phyloP scores from a whole-genome alignment of 805 yeast genomes.

The Pichia occidentalis region DNA sequence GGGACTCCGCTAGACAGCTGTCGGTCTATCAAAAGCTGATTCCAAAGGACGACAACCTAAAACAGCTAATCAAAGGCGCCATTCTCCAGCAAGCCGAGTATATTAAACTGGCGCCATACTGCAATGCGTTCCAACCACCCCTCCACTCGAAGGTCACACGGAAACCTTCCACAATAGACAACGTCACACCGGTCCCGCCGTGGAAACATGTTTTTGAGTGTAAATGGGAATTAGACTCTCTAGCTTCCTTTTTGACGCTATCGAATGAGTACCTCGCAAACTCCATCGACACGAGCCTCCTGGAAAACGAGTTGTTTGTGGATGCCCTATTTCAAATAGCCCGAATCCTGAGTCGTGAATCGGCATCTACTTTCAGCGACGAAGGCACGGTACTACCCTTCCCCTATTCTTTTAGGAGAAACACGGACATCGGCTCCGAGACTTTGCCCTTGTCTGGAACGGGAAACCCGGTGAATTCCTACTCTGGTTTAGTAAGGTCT shows the following conservation, averaged over 20 bases:
- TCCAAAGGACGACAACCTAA: conserved; percentile 42
- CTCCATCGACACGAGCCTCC: conserved; percentile 43
- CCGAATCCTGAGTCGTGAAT: conserved; percentile 50
- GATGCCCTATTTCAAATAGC: conserved; percentile 48
- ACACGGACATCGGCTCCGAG: conserved; percentile 72
- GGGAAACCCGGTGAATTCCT: conserved; percentile 75
- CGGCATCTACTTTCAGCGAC: conserved; percentile 51
- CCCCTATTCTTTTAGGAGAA: conserved; percentile 63
- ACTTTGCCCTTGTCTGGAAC: conserved; percentile 72
- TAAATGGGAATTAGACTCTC: conserved; percentile 80
- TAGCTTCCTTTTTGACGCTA: conserved; percentile 74
- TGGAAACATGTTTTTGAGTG: conserved; percentile 78
- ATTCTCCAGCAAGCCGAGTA: conserved; percentile 71
- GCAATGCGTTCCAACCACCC: conserved; percentile 92
- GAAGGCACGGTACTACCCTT: conserved; percentile 43
- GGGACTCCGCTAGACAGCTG: conserved; percentile 82
- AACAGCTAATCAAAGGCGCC: conserved; percentile 63
- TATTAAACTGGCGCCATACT: conserved; percentile 61
- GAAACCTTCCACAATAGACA: conserved; percentile 51
- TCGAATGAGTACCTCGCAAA: conserved; percentile 61
- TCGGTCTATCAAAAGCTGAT: conserved; percentile 65
- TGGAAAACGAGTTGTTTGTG: conserved; percentile 48
- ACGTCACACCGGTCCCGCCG: conserved; percentile 63
- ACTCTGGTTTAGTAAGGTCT: conserved; percentile 68
- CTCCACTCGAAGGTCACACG: conserved; percentile 39